Conservation (phyloP, 495 filamentous ascomycete species). For the Parathielavia hyrcaniae region DNA sequence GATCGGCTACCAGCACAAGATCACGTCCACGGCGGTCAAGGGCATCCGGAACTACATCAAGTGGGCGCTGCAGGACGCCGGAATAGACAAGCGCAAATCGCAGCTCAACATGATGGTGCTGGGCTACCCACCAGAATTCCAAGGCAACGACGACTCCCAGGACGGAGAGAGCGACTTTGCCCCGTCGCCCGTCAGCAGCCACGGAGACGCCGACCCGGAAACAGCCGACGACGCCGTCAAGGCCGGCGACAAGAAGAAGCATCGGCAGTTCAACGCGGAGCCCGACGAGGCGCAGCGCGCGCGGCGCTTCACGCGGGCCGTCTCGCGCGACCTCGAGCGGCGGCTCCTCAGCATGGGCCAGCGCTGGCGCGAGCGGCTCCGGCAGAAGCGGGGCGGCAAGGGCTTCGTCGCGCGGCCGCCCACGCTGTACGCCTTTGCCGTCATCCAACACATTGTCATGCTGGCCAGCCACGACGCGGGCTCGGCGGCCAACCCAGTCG, state of each 20-base stretch:
- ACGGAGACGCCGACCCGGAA: background rate
- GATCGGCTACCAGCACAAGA: constrained; percentile 18
- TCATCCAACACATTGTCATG: constrained; percentile 28
- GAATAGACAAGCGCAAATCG: constrained; percentile 14
- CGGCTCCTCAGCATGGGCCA: constrained; percentile 17
- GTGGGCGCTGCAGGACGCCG: constrained; percentile 27
- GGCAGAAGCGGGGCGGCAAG: background rate
- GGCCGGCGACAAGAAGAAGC: background rate
- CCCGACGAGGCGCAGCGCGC: constrained; percentile 2
- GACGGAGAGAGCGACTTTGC: constrained; percentile 6
- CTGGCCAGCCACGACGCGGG: constrained; percentile 27
- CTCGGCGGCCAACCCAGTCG: constrained; percentile 14
- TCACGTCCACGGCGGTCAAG: constrained; percentile 20
- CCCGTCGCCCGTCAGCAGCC: constrained; percentile 1
- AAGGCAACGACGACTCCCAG: background rate
- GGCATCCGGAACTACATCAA: constrained; percentile 23
- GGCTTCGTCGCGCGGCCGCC: constrained; percentile 18
- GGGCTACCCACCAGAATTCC: constrained; percentile 18
- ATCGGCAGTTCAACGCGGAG: background rate
- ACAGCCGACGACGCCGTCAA: background rate
- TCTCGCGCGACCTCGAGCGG: constrained; percentile 19
- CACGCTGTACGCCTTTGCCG: constrained; percentile 28
- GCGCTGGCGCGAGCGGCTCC: constrained; percentile 21
- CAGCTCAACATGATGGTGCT: constrained; percentile 20
- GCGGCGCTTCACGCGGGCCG: constrained; percentile 11